Evolutionary conservation across 2,329 filamentous ascomycete species (phyloP).

Genomic region (Penicillium brasilianum): DNA sequence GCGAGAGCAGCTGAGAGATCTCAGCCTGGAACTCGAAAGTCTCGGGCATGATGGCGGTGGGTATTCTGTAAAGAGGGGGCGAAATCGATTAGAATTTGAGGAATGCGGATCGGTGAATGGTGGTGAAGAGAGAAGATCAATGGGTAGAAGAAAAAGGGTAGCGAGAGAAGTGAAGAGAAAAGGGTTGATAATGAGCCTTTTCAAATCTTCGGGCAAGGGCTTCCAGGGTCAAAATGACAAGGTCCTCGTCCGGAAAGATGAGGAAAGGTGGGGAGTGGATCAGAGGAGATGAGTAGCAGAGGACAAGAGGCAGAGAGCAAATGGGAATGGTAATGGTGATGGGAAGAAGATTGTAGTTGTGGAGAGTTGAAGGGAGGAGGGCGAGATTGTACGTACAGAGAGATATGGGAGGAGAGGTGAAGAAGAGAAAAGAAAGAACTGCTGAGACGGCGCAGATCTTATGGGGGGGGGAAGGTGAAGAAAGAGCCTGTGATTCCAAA

Average conservation of each 20-base stretch:
- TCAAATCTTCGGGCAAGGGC: background rate
- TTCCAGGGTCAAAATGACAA: background rate
- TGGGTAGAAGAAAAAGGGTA: conserved; percentile 20
- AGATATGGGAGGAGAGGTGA: conserved; percentile 2
- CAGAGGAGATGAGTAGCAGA: background rate
- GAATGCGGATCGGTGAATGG: conserved; percentile 1
- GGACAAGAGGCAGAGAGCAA: background rate
- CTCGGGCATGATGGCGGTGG: conserved; percentile 74
- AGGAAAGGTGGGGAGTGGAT: conserved; percentile 8
- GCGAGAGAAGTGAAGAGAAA: conserved; percentile 14
- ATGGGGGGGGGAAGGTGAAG: conserved; percentile 23
- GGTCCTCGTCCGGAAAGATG: conserved; percentile 5
- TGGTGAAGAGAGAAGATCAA: conserved; percentile 2
- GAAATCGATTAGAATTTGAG: conserved; percentile 10
- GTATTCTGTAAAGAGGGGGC: conserved; percentile 15
- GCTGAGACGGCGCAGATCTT: conserved; percentile 21
- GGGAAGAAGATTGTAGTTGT: background rate
- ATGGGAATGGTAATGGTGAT: conserved; percentile 19
- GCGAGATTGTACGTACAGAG: conserved; percentile 14
- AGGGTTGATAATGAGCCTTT: background rate
- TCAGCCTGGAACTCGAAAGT: conserved; percentile 99
- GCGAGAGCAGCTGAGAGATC: conserved; percentile 99
- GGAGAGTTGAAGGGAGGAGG: background rate
- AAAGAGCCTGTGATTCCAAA: conserved; percentile 39
- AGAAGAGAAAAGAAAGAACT: conserved; percentile 27